Base-by-base conservation (phyloP, 495 filamentous ascomycete genomes). In the Glutinoglossum americanum region DNA sequence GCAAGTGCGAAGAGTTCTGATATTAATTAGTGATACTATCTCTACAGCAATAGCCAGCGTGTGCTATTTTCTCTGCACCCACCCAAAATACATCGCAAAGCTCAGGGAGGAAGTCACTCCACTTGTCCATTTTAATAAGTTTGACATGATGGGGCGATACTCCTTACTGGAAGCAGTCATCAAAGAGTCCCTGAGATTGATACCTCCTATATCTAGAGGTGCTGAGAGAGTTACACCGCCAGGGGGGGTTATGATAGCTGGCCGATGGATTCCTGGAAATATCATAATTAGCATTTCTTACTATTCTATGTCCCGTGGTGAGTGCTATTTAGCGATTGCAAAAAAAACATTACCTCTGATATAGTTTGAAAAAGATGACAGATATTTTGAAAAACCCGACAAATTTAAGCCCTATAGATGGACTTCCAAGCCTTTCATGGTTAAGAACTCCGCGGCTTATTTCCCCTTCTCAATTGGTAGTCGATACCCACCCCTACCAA, bases 101-200 rank as follows among this genome's bases (percentile, higher is more conserved):
- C 41, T 72, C 11, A 63, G 28, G 19, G 25, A 30, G n/a, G 51
- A 54, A 30, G 19, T 54, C 2, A 11, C 3, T 30, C 51, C 51
- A 3, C 13, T 54, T 13, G 51, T 30, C 57, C 72, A 54, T 58
- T 17, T 3, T 11, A 13, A 11, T 5, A 1, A 45, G 17, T 45
- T 45, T n/a, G 41, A 45, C 4, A 21, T 45, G 19, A 45, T 21
- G 4, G 2, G 4, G 17, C 3, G 21, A 21, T 23, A 21, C 5
- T 11, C 51, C 3, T 1, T 28, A 3, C 32, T 80, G 11, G 72
- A 75, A 55, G 66, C 68, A 8, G 66, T 74, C 30, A 76, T 79
- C 60, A 69, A 73, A 23, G 79, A 84, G 63, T 67, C 78, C 0
- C 63, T 82, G 44, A 68, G 79, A 0, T 62, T 82, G 17, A 70